Evolutionary conservation across 352 stramenopile species (phyloP).

Genomic region (Globisporangium spinosum): DNA sequence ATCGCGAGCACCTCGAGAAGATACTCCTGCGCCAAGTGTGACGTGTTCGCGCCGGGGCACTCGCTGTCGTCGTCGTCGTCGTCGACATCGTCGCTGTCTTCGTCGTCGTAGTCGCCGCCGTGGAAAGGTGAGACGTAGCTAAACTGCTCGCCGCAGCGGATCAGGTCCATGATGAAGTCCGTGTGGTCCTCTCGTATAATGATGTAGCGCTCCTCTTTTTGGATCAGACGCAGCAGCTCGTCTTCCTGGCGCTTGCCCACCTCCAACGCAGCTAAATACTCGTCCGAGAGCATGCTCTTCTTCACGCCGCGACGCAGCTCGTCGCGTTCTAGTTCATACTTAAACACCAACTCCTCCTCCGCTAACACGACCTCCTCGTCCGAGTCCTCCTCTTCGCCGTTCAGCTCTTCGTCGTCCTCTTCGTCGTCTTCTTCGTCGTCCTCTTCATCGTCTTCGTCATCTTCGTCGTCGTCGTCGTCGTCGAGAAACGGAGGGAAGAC

Average conservation of each 20-base stretch:
- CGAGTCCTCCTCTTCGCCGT: conserved; percentile 38
- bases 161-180: conserved; percentile 79
- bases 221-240: conserved; percentile 67
- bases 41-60: conserved; percentile 73
- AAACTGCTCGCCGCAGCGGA: conserved; percentile 75
- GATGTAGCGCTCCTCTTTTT: conserved; percentile 81
- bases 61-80: conserved; percentile 60
- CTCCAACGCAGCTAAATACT: conserved; percentile 61
- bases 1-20: conserved; percentile 73
- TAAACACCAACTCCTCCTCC: conserved; percentile 67
- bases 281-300: conserved; percentile 45
- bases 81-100: conserved; percentile 33
- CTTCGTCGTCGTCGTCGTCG: conserved; percentile 60
- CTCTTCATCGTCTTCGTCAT: conserved; percentile 48
- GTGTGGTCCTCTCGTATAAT: conserved; percentile 80
- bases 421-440: conserved; percentile 55
- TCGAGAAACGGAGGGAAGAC: conserved; percentile 74
- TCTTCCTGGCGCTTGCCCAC: conserved; percentile 64
- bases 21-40: conserved; percentile 73
- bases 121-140: conserved; percentile 55
- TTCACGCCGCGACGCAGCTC: conserved; percentile 28
- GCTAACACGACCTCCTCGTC: conserved; percentile 42
- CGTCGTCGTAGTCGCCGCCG: conserved; percentile 28
- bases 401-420: conserved; percentile 29
- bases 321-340: conserved; percentile 63